Evolutionary conservation across 129 eudicot species (phyloP), one percentile per base, ranked within the genome.

Genomic region (Saposhnikovia divaricata): DNA sequence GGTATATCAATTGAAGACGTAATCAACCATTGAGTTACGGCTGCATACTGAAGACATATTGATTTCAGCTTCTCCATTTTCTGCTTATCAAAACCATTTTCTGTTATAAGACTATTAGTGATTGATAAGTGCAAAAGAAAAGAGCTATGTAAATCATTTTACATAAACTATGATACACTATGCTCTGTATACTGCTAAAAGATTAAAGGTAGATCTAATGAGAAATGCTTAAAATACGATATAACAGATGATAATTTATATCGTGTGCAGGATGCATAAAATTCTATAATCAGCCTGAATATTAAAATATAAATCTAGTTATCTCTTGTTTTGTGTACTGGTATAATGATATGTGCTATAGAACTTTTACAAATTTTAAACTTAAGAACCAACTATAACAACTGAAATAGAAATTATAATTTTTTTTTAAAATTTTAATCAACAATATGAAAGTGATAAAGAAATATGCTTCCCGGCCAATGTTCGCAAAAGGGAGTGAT

Each of bases 31-130:
- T 90, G 99, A 44, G 90, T 89, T 23, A 97, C 98, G 34, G 97
- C 89, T 70, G 98, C 95, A 83, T 90, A 92, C 82, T 96, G 99
- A 69, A 96, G 95, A 88, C 99, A 96, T 82, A 96, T 84, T 50
- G 80, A 85, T 83, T 96, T 90, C 85, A 96, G 85, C 77, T 79
- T 96, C 89, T 96, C 99, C 88, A 96, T 84, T 84, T 96, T 96
- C 98, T 96, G 98, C 93, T 84, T 75, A 63, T 61, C 42, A 46
- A 38, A 72, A 78, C 59, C 55, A 40, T n/a, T 55, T 55, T 42
- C 14, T n/a, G 6, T 75, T 14, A 4, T 1, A 44, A 31, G 5
- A 2, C 23, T 0, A 46, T 6, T 21, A 75, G 13, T 44, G 53
- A 44, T 74, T 7, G 11, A 27, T 1, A 46, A 44, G 31, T 74